Percentiles rank a stretch among this genome's conserved stretches.
phyloP scores from a whole-genome alignment of 352 stramenopile species.

The Pythium scleroteichum region DNA sequence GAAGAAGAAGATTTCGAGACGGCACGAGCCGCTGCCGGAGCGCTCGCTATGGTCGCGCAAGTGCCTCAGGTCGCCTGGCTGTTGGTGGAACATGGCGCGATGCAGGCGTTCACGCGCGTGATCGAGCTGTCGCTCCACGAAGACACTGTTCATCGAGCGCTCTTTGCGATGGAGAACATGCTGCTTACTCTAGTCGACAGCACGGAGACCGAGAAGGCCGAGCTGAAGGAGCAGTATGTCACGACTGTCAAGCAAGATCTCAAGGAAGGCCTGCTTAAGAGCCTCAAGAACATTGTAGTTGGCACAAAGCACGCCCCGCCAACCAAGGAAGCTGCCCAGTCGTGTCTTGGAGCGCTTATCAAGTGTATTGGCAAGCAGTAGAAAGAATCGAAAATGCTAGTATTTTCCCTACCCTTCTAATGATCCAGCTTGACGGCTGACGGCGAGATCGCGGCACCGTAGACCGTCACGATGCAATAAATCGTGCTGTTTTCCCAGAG shows the following conservation, averaged over 20 bases:
- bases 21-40: slow-evolving; percentile 89
- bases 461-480: slow-evolving; percentile 84
- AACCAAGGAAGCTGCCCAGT: slow-evolving; percentile 49
- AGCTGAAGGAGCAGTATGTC: slow-evolving; percentile 51
- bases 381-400: not conserved
- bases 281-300: slow-evolving; percentile 35
- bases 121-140: slow-evolving; percentile 51
- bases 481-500: slow-evolving; percentile 87
- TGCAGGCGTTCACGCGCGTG: slow-evolving; percentile 61
- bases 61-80: slow-evolving; percentile 73
- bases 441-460: slow-evolving; percentile 79
- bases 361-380: slow-evolving; percentile 27
- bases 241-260: slow-evolving; percentile 39
- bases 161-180: slow-evolving; percentile 82
- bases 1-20: slow-evolving; percentile 92
- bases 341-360: slow-evolving; percentile 43
- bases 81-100: slow-evolving; percentile 62
- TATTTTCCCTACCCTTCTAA: slow-evolving; percentile 23
- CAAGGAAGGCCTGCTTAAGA: slow-evolving; percentile 33
- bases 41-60: slow-evolving; percentile 93
- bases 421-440: slow-evolving; percentile 72
- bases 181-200: slow-evolving; percentile 38
- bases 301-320: slow-evolving; percentile 22
- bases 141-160: slow-evolving; percentile 70
- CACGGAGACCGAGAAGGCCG: slow-evolving; percentile 30